These are phyloP conservation scores for Triticum turgidum DNA, from an alignment of 176 grass and related monocot species.

Conservation along the genomic window DNA sequence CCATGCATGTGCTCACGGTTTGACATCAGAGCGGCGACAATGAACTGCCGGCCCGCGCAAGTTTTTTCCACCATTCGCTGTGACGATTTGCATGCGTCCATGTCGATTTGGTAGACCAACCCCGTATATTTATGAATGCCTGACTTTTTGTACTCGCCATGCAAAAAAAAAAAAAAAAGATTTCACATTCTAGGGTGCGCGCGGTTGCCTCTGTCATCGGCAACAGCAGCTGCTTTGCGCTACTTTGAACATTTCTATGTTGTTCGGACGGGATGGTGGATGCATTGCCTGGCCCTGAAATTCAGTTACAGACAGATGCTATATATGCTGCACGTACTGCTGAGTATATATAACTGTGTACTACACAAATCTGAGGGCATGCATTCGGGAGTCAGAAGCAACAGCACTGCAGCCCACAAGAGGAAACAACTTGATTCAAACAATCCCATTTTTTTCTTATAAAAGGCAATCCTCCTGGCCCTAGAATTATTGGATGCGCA, in stretches of 20 bases:
- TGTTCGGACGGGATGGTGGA: not conserved
- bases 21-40: not conserved
- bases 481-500: no score
- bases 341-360: no score
- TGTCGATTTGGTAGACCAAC: not conserved
- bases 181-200: not conserved
- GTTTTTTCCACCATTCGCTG: not conserved
- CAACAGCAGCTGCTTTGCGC: not conserved
- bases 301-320: not conserved
- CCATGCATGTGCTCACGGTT: not conserved
- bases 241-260: not conserved
- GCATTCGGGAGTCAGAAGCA: no score
- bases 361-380: no score
- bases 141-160: not conserved
- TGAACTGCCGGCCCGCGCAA: not conserved
- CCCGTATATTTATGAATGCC: slow-evolving; percentile 7
- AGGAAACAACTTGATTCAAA: no score
- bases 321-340: no score
- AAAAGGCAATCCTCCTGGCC: no score
- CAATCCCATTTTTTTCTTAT: no score
- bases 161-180: not conserved
- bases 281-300: not conserved
- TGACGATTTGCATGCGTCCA: not conserved
- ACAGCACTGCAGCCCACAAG: no score
- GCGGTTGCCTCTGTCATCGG: not conserved